These are phyloP conservation scores for Torulaspora pretoriensis DNA, from an alignment of 1,139 yeast species.

Conservation along the genomic window DNA sequence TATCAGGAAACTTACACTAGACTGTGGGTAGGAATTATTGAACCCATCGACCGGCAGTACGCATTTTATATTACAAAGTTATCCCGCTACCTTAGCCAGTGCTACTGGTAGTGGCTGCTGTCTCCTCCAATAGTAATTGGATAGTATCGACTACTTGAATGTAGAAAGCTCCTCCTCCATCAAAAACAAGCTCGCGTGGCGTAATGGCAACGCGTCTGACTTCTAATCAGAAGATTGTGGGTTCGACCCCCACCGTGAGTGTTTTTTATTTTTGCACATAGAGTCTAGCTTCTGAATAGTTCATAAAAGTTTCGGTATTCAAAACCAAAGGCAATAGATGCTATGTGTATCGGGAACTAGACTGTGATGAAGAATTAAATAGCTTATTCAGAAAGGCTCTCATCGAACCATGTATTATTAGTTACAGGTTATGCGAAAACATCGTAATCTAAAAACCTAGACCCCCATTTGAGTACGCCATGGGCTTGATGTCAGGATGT, in stretches of 20 bases:
- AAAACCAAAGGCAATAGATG: no score
- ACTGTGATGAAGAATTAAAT: not conserved
- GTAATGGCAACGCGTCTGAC: constrained; percentile 66
- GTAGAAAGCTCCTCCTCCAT: no score
- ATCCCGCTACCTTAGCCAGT: no score
- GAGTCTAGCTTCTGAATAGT: not conserved
- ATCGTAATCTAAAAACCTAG: constrained; percentile 29
- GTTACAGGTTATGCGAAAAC: constrained; percentile 3
- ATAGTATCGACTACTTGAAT: not conserved
- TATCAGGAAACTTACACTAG: no score
- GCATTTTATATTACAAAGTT: no score
- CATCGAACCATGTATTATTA: not conserved
- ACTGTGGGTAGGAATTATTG: no score
- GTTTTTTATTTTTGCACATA: constrained; percentile 28
- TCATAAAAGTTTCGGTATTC: no score
- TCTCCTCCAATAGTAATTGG: no score
- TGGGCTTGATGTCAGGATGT: constrained; percentile 89
- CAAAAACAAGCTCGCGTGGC: constrained; percentile 62
- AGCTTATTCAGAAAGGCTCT: not conserved
- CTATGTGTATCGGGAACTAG: no score
- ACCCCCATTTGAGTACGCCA: constrained; percentile 79
- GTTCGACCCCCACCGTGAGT: constrained; percentile 63
- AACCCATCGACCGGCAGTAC: no score
- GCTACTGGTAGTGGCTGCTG: no score
- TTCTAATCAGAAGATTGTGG: constrained; percentile 61